These are phyloP conservation scores for Polyplosphaeria fusca DNA, from an alignment of 495 filamentous ascomycete genomes.

Conservation along the genomic window DNA sequence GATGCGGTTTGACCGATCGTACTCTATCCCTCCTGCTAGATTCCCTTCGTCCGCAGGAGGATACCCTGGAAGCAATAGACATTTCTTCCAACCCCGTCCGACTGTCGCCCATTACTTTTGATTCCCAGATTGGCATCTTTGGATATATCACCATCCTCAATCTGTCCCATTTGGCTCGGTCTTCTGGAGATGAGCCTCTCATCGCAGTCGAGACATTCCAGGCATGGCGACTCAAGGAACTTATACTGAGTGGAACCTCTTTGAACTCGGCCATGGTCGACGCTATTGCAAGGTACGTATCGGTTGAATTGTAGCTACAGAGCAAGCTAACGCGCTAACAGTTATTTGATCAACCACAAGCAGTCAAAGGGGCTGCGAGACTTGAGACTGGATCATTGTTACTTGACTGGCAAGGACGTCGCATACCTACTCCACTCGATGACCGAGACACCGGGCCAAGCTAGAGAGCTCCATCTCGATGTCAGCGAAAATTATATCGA, in stretches of 20 bases:
- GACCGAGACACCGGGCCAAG: slow-evolving; percentile 46
- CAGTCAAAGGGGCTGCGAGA: slow-evolving; percentile 64
- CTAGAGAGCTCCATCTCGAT: slow-evolving; percentile 70
- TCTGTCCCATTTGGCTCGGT: slow-evolving; percentile 63
- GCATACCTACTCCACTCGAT: slow-evolving; percentile 77
- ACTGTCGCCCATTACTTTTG: slow-evolving; percentile 60
- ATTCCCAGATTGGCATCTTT: slow-evolving; percentile 62
- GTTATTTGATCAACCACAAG: slow-evolving; percentile 37
- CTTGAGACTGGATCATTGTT: slow-evolving; percentile 74
- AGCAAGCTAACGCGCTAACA: neutral
- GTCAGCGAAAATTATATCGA: slow-evolving; percentile 82
- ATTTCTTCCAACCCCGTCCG: slow-evolving; percentile 74
- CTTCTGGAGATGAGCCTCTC: slow-evolving; percentile 60
- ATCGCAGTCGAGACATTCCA: slow-evolving; percentile 64
- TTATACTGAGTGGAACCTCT: slow-evolving; percentile 63
- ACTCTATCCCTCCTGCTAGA: slow-evolving; percentile 56
- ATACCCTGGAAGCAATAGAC: slow-evolving; percentile 71
- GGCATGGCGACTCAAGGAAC: slow-evolving; percentile 72
- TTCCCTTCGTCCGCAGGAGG: slow-evolving; percentile 61
- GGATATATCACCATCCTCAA: slow-evolving; percentile 69
- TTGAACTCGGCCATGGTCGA: slow-evolving; percentile 50
- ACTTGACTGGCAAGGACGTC: slow-evolving; percentile 71
- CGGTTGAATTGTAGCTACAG: neutral
- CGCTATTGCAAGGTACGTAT: slow-evolving; percentile 38
- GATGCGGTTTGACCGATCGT: slow-evolving; percentile 66